phyloP scores from a whole-genome alignment of 495 filamentous ascomycete genomes.

The Penicillium bialowiezense region DNA sequence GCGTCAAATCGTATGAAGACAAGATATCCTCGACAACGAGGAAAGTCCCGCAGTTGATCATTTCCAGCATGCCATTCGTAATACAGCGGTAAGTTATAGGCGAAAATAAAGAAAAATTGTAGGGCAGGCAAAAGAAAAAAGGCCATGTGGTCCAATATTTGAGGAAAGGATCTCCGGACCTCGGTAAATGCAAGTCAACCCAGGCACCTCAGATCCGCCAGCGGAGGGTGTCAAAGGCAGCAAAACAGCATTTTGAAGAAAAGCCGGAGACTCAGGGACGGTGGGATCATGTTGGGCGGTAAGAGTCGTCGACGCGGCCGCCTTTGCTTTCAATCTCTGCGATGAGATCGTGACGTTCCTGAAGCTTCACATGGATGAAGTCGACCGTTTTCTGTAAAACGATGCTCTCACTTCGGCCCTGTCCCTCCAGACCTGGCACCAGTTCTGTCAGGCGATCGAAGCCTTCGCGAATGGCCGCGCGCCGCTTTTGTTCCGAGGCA shows the following conservation, averaged over 20 bases:
- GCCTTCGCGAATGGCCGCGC: constrained; percentile 79
- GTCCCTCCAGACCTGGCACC: constrained; percentile 79
- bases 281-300: constrained; percentile 30
- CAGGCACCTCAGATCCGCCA: constrained; percentile 2
- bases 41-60: neutral
- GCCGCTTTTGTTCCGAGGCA: constrained; percentile 83
- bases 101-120: constrained; percentile 14
- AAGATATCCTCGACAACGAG: neutral
- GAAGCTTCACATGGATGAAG: constrained; percentile 64
- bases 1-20: neutral
- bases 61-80: neutral
- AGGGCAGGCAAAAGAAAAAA: constrained; percentile 4
- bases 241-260: neutral
- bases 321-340: constrained; percentile 59
- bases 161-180: constrained; percentile 10
- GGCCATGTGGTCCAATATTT: constrained; percentile 4
- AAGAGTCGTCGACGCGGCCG: constrained; percentile 50
- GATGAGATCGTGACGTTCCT: constrained; percentile 60
- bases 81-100: constrained; percentile 1
- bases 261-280: neutral
- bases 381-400: constrained; percentile 76
- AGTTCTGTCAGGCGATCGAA: constrained; percentile 81
- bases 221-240: constrained; percentile 1
- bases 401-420: constrained; percentile 79
- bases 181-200: constrained; percentile 11